Conservation (phyloP, 179 eudicot genomes). For the Patellifolia procumbens region DNA sequence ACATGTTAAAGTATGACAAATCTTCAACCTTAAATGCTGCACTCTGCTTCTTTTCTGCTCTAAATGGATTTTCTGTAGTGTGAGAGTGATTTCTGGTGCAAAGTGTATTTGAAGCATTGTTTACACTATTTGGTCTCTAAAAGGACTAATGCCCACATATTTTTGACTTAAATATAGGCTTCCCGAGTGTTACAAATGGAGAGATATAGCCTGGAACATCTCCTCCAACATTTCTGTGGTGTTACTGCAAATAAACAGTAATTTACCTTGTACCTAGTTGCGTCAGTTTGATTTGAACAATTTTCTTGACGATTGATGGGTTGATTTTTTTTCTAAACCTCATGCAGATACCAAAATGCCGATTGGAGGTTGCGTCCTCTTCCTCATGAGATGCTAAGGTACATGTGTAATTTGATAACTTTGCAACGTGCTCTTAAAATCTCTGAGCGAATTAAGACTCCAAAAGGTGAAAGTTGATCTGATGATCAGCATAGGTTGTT, state of each 20-base stretch:
- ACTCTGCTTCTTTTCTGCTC: not conserved
- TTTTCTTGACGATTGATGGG: not conserved
- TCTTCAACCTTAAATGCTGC: not conserved
- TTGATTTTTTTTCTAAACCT: conserved; percentile 17
- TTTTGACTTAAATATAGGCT: conserved; percentile 47
- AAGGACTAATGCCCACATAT: conserved; percentile 1
- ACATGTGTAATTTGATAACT: conserved; percentile 15
- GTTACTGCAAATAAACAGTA: conserved; percentile 96
- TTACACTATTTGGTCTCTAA: not conserved
- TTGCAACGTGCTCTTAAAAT: not conserved
- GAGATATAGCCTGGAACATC: conserved; percentile 84
- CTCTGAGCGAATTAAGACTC: not conserved
- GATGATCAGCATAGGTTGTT: not conserved
- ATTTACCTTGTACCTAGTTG: conserved; percentile 25
- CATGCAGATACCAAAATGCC: conserved; percentile 90
- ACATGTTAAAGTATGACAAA: not conserved
- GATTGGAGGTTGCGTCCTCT: conserved; percentile 99
- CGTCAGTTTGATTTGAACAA: conserved; percentile 1
- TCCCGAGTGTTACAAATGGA: conserved; percentile 90
- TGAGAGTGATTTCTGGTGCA: not conserved
- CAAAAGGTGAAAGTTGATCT: not conserved
- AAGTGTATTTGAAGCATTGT: not conserved
- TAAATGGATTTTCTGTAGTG: not conserved
- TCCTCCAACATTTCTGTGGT: conserved; percentile 75
- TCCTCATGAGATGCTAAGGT: conserved; percentile 86